These are phyloP conservation scores for Candida easanensis DNA, from an alignment of 805 yeast genomes.

Conservation along the genomic window DNA sequence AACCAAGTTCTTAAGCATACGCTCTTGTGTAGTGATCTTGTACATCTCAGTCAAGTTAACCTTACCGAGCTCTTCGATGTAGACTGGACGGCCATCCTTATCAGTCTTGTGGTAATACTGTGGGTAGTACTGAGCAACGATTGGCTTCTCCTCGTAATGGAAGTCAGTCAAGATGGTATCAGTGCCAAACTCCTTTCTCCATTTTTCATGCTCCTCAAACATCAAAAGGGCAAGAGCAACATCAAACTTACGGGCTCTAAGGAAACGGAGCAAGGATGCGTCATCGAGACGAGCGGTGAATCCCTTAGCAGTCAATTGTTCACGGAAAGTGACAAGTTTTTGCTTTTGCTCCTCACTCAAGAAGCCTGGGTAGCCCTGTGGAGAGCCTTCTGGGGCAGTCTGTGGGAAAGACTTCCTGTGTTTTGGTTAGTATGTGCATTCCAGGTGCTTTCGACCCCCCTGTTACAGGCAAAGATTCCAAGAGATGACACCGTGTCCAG, in stretches of 20 bases:
- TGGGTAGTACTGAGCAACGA: constrained; percentile 87
- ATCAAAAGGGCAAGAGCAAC: constrained; percentile 72
- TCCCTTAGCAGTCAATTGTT: constrained; percentile 57
- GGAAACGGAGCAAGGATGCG: constrained; percentile 77
- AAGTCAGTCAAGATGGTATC: constrained; percentile 85
- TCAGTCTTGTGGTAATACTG: constrained; percentile 98
- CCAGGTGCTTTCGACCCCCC: background rate
- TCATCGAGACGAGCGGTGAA: constrained; percentile 82
- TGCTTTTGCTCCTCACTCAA: constrained; percentile 66
- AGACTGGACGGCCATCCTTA: constrained; percentile 94
- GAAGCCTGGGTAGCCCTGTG: constrained; percentile 80
- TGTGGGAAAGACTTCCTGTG: constrained; percentile 62
- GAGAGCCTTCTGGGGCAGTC: constrained; percentile 54
- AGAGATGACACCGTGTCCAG: too few relatives aligned
- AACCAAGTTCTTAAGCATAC: constrained; percentile 92
- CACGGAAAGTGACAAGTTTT: constrained; percentile 56
- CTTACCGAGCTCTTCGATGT: constrained; percentile 88
- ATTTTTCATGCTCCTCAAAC: constrained; percentile 84
- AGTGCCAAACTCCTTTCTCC: constrained; percentile 87
- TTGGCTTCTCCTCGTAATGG: constrained; percentile 88
- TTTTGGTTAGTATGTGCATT: constrained; percentile 4
- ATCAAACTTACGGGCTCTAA: constrained; percentile 95
- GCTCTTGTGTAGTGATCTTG: constrained; percentile 89
- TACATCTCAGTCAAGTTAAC: constrained; percentile 90
- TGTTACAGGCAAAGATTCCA: background rate